Conservation (phyloP, 352 stramenopile species). For the Aphanomyces invadans region DNA sequence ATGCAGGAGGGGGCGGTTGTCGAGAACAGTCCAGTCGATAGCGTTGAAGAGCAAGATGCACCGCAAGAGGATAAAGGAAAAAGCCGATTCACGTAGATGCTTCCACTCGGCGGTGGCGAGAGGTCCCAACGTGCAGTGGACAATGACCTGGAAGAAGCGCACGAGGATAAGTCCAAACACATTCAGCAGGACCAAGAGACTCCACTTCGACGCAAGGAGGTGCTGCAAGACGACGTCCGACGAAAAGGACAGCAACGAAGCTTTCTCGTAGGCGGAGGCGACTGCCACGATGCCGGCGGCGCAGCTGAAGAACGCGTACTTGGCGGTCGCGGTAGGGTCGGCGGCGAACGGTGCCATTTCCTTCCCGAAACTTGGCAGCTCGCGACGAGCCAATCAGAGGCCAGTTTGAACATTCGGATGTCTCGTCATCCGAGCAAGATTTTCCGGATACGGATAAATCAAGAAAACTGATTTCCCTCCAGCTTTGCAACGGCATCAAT, state of each 20-base stretch:
- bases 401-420: no score
- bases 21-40: background rate
- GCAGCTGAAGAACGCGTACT: slow-evolving; percentile 16
- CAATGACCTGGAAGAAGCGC: background rate
- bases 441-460: no score
- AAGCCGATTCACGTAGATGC: background rate
- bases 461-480: no score
- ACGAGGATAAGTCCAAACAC: background rate
- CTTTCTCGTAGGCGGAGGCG: slow-evolving; percentile 5
- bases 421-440: no score
- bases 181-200: slow-evolving; percentile 3
- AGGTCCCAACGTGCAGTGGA: background rate
- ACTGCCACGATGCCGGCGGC: background rate
- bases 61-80: background rate
- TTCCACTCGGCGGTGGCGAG: background rate
- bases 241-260: background rate
- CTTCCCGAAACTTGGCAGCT: background rate
- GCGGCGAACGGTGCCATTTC: background rate
- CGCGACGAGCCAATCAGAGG: background rate
- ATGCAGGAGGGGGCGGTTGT: background rate
- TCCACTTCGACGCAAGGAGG: slow-evolving; percentile 4
- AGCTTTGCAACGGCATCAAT: no score
- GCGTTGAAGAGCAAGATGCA: slow-evolving; percentile 1
- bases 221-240: background rate
- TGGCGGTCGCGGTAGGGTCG: background rate